A percentile compares a stretch with the other conserved stretches of the same genome.
Conservation (phyloP, 805 yeast species). For the Wickerhamiella kurtzmanii region DNA sequence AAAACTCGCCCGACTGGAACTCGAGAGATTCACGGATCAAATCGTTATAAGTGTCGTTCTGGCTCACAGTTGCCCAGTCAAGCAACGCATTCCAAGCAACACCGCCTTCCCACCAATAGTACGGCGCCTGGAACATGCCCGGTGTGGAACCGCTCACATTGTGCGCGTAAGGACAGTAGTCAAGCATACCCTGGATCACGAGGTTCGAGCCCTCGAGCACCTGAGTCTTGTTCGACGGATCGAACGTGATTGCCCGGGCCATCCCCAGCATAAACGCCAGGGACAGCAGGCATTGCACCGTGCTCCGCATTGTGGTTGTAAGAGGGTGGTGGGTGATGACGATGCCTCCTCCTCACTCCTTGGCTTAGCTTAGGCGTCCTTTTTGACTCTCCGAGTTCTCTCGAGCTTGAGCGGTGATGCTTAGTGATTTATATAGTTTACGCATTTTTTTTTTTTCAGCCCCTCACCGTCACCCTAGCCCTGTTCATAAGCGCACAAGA, state of each 20-base stretch:
- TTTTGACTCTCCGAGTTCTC: background rate
- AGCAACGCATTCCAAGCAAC: constrained; percentile 84
- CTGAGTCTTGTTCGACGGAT: constrained; percentile 28
- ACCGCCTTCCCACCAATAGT: constrained; percentile 99
- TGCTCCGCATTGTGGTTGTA: background rate
- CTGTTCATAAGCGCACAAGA: no score
- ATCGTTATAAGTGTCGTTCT: constrained; percentile 53
- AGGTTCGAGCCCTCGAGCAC: constrained; percentile 39
- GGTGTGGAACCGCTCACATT: constrained; percentile 54
- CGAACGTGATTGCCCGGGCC: constrained; percentile 24
- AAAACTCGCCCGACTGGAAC: constrained; percentile 59
- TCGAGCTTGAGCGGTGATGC: background rate
- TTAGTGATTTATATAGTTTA: background rate
- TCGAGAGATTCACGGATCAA: constrained; percentile 47
- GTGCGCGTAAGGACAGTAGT: constrained; percentile 47
- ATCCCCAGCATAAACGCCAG: background rate
- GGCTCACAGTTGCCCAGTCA: constrained; percentile 61
- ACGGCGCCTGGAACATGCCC: constrained; percentile 80
- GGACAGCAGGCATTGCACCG: background rate
- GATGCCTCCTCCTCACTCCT: no score
- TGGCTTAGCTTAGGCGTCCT: no score
- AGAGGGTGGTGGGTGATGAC: no score
- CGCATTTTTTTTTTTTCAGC: background rate
- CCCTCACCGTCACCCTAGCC: background rate
- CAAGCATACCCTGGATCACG: constrained; percentile 47